Percentiles rank a stretch among this genome's conserved stretches.
Conservation (phyloP, 495 filamentous ascomycete species). For the Aspergillus sclerotioniger region DNA sequence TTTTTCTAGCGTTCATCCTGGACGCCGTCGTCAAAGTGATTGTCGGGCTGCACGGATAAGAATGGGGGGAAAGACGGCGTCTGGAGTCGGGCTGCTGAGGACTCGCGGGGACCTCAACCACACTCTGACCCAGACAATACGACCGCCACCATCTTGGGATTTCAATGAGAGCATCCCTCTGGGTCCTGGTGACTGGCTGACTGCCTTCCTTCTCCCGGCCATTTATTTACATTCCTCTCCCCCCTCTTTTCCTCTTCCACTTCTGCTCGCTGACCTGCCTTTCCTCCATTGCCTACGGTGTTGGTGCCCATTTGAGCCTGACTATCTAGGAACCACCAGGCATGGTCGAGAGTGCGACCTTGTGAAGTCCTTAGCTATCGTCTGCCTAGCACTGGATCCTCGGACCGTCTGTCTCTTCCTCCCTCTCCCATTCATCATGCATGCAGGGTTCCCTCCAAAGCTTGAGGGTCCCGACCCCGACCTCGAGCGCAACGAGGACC, state of each 20-base stretch:
- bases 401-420: not conserved
- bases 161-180: no score
- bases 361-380: no score
- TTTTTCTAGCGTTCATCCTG: not conserved
- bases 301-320: not conserved
- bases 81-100: not conserved
- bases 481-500: conserved; percentile 28
- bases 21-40: not conserved
- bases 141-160: no score
- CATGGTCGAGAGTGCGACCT: not conserved
- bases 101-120: not conserved
- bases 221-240: not conserved
- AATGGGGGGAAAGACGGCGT: not conserved
- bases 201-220: not conserved
- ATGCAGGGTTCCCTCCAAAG: not conserved
- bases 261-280: not conserved
- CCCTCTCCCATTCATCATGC: conserved; percentile 10
- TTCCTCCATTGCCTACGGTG: not conserved
- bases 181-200: no score
- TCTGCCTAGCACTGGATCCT: no score
- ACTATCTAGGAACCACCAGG: not conserved
- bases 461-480: conserved; percentile 24
- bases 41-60: not conserved
- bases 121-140: no score
- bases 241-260: not conserved